A percentile compares a stretch with the other conserved stretches of the same genome.
Conservation (phyloP, 164 flowering plant species). For the Kalanchoe fedtschenkoi region DNA sequence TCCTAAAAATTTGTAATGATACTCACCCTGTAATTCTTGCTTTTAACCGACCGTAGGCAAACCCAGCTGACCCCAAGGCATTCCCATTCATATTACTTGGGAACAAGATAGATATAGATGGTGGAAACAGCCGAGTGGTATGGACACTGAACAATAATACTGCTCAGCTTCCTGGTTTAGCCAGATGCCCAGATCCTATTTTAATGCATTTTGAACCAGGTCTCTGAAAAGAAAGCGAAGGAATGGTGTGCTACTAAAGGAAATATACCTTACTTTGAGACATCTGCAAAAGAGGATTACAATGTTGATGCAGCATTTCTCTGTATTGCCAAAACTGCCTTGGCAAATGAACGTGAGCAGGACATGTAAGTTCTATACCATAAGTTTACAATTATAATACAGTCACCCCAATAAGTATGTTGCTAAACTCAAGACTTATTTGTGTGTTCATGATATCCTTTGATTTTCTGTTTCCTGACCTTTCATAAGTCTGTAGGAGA, state of each 20-base stretch:
- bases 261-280: slow-evolving; percentile 89
- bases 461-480: too few relatives aligned
- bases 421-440: too few relatives aligned
- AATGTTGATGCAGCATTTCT: slow-evolving; percentile 87
- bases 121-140: slow-evolving; percentile 97
- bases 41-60: slow-evolving; percentile 45
- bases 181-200: background rate
- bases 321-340: slow-evolving; percentile 71
- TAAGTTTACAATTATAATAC: background rate
- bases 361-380: slow-evolving; percentile 60
- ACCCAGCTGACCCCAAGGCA: slow-evolving; percentile 56
- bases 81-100: slow-evolving; percentile 61
- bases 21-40: background rate
- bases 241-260: slow-evolving; percentile 94
- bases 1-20: too few relatives aligned
- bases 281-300: slow-evolving; percentile 85
- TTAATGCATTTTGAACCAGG: slow-evolving; percentile 26
- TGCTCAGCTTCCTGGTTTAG: background rate
- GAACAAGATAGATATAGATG: slow-evolving; percentile 19
- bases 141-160: slow-evolving; percentile 9
- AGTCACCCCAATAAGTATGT: too few relatives aligned
- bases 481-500: too few relatives aligned
- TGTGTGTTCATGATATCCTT: too few relatives aligned
- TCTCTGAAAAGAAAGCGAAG: slow-evolving; percentile 89
- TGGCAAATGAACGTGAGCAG: slow-evolving; percentile 66